Percentiles rank a stretch among this genome's conserved stretches.
Evolutionary conservation across 768 basidiomycete species (phyloP).

Genomic region (Piloderma croceum): DNA sequence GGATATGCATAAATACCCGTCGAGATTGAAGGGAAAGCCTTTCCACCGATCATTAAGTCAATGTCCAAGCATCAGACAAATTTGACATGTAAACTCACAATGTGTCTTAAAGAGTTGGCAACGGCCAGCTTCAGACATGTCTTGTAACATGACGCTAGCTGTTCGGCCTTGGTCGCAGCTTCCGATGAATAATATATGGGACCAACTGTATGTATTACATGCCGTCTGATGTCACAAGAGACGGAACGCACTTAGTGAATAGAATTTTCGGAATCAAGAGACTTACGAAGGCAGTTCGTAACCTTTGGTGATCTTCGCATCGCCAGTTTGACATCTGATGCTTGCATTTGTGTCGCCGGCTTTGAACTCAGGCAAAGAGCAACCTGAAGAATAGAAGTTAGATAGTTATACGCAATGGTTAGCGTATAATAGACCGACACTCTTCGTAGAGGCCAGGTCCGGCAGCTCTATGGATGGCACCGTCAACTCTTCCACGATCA

Average conservation of each 20-base stretch:
- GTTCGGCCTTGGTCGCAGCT: conserved; percentile 40
- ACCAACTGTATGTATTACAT: conserved; percentile 80
- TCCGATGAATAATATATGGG: conserved; percentile 51
- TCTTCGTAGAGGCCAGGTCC: conserved; percentile 60
- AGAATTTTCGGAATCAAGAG: not conserved
- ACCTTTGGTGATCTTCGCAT: conserved; percentile 75
- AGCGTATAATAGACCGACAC: conserved; percentile 42
- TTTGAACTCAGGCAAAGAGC: conserved; percentile 56
- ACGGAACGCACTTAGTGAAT: not conserved
- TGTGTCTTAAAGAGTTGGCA: conserved; percentile 52
- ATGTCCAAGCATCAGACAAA: not conserved
- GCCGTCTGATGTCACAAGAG: conserved; percentile 36
- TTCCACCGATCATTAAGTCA: too few species aligned
- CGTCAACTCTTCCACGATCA: conserved; percentile 52
- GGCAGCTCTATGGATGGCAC: conserved; percentile 75
- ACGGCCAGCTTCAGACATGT: conserved; percentile 58
- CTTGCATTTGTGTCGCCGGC: too few species aligned
- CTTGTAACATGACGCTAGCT: conserved; percentile 65
- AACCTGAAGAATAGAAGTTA: conserved; percentile 32
- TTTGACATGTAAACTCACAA: conserved; percentile 41
- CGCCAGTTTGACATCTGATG: too few species aligned
- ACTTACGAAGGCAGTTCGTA: conserved; percentile 74
- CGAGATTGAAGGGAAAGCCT: conserved; percentile 82
- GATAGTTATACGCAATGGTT: not conserved
- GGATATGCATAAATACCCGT: conserved; percentile 79